These are phyloP conservation scores for Pinus taeda DNA, from an alignment of 75 land plant genomes.

Conservation along the genomic window DNA sequence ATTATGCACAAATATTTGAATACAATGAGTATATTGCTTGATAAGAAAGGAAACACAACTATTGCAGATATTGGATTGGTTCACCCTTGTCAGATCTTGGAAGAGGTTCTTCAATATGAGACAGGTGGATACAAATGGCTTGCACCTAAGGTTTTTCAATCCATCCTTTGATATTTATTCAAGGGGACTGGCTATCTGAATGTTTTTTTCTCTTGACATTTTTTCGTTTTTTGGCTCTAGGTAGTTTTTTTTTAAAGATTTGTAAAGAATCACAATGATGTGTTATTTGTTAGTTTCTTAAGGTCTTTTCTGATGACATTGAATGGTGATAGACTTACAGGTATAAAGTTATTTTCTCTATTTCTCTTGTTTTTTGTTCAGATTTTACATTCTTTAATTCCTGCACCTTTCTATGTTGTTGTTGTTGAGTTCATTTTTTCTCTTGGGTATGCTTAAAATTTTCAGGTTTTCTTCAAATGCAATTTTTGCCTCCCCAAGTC, in stretches of 20 bases:
- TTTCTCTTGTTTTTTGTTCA: not conserved
- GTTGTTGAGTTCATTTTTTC: not conserved
- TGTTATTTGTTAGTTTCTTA: not conserved
- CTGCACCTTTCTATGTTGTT: not conserved
- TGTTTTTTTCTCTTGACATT: not conserved
- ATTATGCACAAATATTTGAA: constrained; percentile 62
- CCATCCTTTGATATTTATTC: not conserved
- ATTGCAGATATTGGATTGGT: constrained; percentile 71
- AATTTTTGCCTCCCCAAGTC: too few relatives aligned
- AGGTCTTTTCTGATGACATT: not conserved
- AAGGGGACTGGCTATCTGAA: not conserved
- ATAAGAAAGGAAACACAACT: constrained; percentile 60
- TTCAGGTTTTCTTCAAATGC: too few relatives aligned
- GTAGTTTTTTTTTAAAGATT: not conserved
- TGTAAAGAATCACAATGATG: not conserved
- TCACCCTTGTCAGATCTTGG: constrained; percentile 37
- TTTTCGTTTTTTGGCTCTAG: not conserved
- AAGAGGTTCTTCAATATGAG: constrained; percentile 60
- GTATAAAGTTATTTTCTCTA: not conserved
- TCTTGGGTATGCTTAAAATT: not conserved
- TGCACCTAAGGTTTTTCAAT: constrained; percentile 66
- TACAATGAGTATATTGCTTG: constrained; percentile 52
- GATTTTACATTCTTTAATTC: not conserved
- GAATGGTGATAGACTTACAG: not conserved
- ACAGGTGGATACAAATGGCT: constrained; percentile 72